Conservation (phyloP, 345 rosid genomes). For the Salix caprea region DNA sequence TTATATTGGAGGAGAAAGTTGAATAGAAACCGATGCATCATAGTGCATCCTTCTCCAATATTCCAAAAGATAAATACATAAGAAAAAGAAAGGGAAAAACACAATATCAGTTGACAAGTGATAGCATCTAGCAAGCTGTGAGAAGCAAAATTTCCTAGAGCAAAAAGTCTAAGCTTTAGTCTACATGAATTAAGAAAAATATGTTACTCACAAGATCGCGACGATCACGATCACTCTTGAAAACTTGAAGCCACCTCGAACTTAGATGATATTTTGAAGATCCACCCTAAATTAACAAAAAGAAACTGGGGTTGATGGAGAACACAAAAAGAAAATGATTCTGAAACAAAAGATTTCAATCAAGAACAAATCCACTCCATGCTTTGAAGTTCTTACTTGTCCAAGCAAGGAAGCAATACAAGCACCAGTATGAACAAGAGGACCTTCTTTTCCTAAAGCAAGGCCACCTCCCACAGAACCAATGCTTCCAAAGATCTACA, state of each 20-base stretch:
- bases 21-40: not conserved
- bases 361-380: not conserved
- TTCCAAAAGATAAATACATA: not conserved
- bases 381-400: slow-evolving; percentile 47
- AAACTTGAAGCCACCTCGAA: slow-evolving; percentile 88
- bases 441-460: slow-evolving; percentile 96
- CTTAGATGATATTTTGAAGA: slow-evolving; percentile 86
- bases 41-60: not conserved
- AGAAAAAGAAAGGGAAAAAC: not conserved
- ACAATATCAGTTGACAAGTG: not conserved
- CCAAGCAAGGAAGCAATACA: slow-evolving; percentile 99
- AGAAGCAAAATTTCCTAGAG: not conserved
- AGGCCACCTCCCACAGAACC: slow-evolving; percentile 98
- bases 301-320: not conserved
- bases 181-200: not conserved
- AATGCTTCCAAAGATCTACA: slow-evolving; percentile 93
- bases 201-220: slow-evolving; percentile 81
- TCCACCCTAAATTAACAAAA: slow-evolving; percentile 65
- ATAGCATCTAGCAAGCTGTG: not conserved
- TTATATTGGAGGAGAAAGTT: not conserved
- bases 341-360: not conserved
- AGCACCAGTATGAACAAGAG: slow-evolving; percentile 95
- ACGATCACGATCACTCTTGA: slow-evolving; percentile 83
- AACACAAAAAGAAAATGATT: slow-evolving; percentile 1
- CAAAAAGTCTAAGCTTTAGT: not conserved